Base-by-base conservation (phyloP, 2,329 filamentous ascomycete genomes). In the Alternaria alternata region DNA sequence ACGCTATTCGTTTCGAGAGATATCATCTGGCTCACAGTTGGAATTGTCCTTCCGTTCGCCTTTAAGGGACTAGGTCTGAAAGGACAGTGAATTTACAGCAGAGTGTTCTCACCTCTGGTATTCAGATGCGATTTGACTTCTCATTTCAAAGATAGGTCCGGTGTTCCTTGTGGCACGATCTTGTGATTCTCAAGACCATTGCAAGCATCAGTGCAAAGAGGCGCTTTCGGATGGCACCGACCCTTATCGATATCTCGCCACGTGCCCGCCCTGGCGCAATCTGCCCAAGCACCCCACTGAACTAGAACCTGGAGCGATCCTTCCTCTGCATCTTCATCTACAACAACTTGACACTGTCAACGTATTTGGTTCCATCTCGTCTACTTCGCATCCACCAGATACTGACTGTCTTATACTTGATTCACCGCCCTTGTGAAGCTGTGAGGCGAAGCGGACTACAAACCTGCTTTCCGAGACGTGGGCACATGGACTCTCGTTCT, bases 201-300 rank as follows among this genome's bases (percentile, higher is more conserved):
- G 5, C 20, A 42, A 42, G 39, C 9, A 20, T 24, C 39, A 16
- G 39, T 24, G 20, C 20, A 24, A 24, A 24, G 12, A 24, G 20
- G 39, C 4, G n/a, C 39, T 36, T 7, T 14, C 32, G 12, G 6
- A 42, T 42, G 39, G 39, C 12, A 24, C 22, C 9, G 28, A 30
- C 28, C 24, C 49, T 51, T 51, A 51, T 51, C 49, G 49, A 51
- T 51, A 51, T n/a, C 49, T 51, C 22, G 22, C 49, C 49, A 51
- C 34, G 34, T 51, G 34, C 36, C 32, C 34, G 30, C 2, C 11
- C 46, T 36, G 34, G 46, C 32, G 46, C 46, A 36, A 49, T 49
- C 32, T 49, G 46, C 11, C 30, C 1, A 34, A 14, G 14, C 32
- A 38, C 46, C 46, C 46, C 46, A 49, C 46, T 49, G 34, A 49